Percentiles rank a stretch among this genome's conserved stretches.
Conservation (phyloP, 371 early-diverging fungal genomes). For the Blastocladiella emersonii region DNA sequence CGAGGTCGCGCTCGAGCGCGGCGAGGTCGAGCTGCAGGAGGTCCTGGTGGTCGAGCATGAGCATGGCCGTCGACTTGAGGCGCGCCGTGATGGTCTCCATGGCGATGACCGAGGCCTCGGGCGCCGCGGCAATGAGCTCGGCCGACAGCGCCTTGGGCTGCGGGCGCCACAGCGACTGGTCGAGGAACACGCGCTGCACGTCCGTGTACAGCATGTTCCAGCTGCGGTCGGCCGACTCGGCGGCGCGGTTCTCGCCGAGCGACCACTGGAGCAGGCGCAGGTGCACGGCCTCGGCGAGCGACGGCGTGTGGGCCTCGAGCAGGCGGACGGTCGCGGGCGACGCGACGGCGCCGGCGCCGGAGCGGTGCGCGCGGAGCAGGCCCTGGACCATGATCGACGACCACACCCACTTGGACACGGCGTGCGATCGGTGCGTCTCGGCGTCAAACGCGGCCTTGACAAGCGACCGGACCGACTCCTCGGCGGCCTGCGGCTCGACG, state of each 20-base stretch:
- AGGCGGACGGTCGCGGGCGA: slow-evolving; percentile 93
- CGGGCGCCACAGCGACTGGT: slow-evolving; percentile 1
- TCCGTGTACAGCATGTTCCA: slow-evolving; percentile 1
- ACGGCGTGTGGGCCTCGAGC: slow-evolving; percentile 94
- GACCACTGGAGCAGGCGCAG: not conserved
- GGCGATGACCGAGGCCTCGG: not conserved
- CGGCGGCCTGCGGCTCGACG: not conserved
- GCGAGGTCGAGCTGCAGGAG: not conserved
- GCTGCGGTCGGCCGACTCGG: slow-evolving; percentile 1
- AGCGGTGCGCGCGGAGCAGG: not conserved
- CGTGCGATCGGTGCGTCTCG: not conserved
- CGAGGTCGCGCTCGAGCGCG: not conserved
- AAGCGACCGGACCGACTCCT: not conserved
- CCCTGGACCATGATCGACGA: not conserved
- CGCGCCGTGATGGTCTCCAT: not conserved
- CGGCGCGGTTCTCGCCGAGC: not conserved
- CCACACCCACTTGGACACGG: not conserved
- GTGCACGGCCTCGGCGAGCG: slow-evolving; percentile 16
- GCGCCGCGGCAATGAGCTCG: not conserved
- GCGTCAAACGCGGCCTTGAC: not conserved
- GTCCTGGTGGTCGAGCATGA: not conserved
- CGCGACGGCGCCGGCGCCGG: slow-evolving; percentile 7
- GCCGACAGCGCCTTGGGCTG: not conserved
- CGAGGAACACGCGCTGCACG: not conserved
- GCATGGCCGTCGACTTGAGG: not conserved